Evolutionary conservation across 257 asterid species (phyloP).

Genomic region (Solanum etuberosum): DNA sequence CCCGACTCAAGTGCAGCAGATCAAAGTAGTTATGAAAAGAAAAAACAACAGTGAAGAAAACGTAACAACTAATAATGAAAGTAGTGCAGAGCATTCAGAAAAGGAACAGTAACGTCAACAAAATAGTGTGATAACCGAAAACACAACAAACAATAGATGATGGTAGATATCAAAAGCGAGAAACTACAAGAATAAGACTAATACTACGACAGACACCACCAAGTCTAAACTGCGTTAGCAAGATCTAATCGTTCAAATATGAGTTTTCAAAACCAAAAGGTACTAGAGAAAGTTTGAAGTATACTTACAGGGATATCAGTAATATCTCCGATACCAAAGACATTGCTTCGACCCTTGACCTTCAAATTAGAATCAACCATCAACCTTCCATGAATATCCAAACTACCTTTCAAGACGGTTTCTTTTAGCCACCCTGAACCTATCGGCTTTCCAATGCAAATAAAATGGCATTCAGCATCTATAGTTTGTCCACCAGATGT

Average conservation of each 20-base stretch:
- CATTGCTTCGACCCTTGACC: not conserved
- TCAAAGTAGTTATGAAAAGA: not conserved
- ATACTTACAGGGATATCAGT: conserved; percentile 1
- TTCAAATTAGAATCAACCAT: not conserved
- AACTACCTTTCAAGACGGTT: not conserved
- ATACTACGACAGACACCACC: not conserved
- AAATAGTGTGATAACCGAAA: not conserved
- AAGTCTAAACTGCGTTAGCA: not conserved
- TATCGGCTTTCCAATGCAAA: conserved; percentile 3
- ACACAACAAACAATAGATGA: not conserved
- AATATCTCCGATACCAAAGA: conserved; percentile 8
- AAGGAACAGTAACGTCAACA: not conserved
- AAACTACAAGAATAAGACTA: not conserved
- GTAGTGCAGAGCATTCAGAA: not conserved
- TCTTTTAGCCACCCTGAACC: conserved; percentile 1
- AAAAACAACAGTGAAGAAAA: not conserved
- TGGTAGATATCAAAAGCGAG: not conserved
- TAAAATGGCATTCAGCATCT: conserved; percentile 1
- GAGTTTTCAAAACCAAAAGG: not conserved
- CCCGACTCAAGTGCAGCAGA: not conserved
- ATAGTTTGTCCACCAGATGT: conserved; percentile 2
- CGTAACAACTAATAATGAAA: not conserved
- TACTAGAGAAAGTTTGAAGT: not conserved
- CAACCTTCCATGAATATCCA: conserved; percentile 3
- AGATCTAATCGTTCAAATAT: not conserved